Percentiles rank a stretch among this genome's conserved stretches.
These are phyloP conservation scores for Amylocystis lapponica DNA, from an alignment of 768 basidiomycete genomes.

Conservation along the genomic window DNA sequence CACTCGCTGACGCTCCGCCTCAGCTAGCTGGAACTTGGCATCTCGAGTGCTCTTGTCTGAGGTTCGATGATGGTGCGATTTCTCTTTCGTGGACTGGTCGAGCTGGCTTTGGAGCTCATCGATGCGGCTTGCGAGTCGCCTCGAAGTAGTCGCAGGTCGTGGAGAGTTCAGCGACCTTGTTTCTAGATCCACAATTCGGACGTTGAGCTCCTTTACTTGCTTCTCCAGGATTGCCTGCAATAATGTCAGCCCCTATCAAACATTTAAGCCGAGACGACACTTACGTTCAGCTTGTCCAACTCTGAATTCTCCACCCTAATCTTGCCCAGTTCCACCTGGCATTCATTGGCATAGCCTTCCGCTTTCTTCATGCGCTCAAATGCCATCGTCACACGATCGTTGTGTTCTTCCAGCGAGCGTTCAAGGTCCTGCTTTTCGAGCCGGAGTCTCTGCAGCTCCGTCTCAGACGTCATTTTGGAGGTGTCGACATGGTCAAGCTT, in stretches of 20 bases:
- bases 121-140: slow-evolving; percentile 62
- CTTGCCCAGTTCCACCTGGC: slow-evolving; percentile 69
- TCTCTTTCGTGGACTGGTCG: slow-evolving; percentile 45
- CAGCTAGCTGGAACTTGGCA: slow-evolving; percentile 46
- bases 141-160: slow-evolving; percentile 43
- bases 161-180: slow-evolving; percentile 71
- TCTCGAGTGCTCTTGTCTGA: slow-evolving; percentile 49
- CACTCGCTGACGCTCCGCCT: slow-evolving; percentile 54
- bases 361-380: slow-evolving; percentile 79
- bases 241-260: not conserved
- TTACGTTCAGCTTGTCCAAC: slow-evolving; percentile 71
- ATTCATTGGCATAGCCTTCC: slow-evolving; percentile 69
- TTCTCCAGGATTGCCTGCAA: slow-evolving; percentile 75
- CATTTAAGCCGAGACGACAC: slow-evolving; percentile 14
- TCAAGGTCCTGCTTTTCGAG: slow-evolving; percentile 81
- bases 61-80: slow-evolving; percentile 28
- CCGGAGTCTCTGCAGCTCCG: slow-evolving; percentile 68
- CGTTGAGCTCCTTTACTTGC: slow-evolving; percentile 78
- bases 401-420: slow-evolving; percentile 70
- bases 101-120: slow-evolving; percentile 67
- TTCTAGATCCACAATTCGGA: slow-evolving; percentile 78
- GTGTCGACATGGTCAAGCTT: slow-evolving; percentile 70
- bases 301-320: slow-evolving; percentile 78
- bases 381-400: slow-evolving; percentile 65
- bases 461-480: slow-evolving; percentile 62